Percentiles rank a stretch among this genome's conserved stretches.
Conservation (phyloP, 78 protist species). For the Dictyostelium intermedium region DNA sequence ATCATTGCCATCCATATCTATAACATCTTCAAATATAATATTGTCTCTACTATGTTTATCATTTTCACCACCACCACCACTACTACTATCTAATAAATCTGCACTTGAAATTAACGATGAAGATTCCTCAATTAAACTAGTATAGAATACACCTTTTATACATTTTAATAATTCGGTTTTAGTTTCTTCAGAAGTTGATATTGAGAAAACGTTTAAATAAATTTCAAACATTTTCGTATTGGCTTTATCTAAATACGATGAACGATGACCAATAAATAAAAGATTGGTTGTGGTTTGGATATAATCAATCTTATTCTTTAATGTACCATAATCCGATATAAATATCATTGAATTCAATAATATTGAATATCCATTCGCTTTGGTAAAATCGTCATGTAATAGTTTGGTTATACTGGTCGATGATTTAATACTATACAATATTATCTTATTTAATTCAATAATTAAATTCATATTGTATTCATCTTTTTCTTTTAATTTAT, state of each 20-base stretch:
- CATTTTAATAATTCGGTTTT: slow-evolving; percentile 63
- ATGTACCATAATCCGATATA: slow-evolving; percentile 55
- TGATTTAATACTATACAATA: slow-evolving; percentile 47
- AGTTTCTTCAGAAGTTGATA: slow-evolving; percentile 45
- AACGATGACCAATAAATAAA: slow-evolving; percentile 25
- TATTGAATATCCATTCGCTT: slow-evolving; percentile 35
- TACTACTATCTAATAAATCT: neutral
- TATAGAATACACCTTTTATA: slow-evolving; percentile 54
- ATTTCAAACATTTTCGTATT: slow-evolving; percentile 69
- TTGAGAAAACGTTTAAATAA: slow-evolving; percentile 68
- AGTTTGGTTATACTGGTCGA: slow-evolving; percentile 6
- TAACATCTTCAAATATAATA: slow-evolving; percentile 1
- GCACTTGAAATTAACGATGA: neutral
- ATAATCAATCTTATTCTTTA: slow-evolving; percentile 41
- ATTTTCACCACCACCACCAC: neutral
- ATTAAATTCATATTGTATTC: slow-evolving; percentile 5
- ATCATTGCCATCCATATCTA: neutral
- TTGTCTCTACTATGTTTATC: neutral
- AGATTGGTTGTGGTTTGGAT: slow-evolving; percentile 47
- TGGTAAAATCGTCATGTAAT: slow-evolving; percentile 45
- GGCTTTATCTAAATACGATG: neutral
- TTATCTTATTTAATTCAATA: slow-evolving; percentile 34
- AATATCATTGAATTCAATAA: slow-evolving; percentile 41
- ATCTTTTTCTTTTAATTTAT: slow-evolving; percentile 5
- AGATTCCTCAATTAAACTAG: slow-evolving; percentile 3